A percentile compares a stretch with the other conserved stretches of the same genome.
Evolutionary conservation across 1,139 yeast species (phyloP).

Genomic region (Pichia kudriavzevii): DNA sequence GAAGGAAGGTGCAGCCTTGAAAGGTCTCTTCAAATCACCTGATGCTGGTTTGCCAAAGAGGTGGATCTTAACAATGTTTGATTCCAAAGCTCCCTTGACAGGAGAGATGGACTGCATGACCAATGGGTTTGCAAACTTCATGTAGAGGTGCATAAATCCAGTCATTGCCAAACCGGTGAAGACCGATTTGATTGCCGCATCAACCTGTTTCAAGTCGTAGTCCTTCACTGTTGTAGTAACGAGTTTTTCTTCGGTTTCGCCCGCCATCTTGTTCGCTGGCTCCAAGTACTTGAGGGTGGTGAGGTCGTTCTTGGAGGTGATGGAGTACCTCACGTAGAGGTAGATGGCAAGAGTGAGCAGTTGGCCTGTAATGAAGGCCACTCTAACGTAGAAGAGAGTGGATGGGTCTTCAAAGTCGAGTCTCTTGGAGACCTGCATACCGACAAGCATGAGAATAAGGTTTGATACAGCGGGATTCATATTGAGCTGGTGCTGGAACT

Average conservation of each 20-base stretch:
- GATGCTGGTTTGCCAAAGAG: conserved; percentile 74
- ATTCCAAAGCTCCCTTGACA: conserved; percentile 81
- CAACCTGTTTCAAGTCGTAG: conserved; percentile 84
- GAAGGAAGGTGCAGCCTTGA: conserved; percentile 73
- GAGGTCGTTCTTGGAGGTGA: conserved; percentile 74
- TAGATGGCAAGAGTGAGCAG: conserved; percentile 58
- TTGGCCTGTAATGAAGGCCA: conserved; percentile 63
- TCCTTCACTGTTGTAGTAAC: conserved; percentile 88
- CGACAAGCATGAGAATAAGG: conserved; percentile 84
- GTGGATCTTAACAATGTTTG: conserved; percentile 89
- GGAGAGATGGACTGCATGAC: conserved; percentile 92
- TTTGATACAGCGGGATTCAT: conserved; percentile 88
- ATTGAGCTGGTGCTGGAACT: background rate
- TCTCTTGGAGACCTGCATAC: conserved; percentile 93
- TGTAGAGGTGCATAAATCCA: conserved; percentile 96
- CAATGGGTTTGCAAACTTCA: conserved; percentile 97
- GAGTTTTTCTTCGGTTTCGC: conserved; percentile 66
- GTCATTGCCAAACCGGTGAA: conserved; percentile 94
- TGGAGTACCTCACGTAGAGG: conserved; percentile 52
- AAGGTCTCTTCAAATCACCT: conserved; percentile 96
- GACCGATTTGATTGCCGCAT: conserved; percentile 69
- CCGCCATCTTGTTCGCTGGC: conserved; percentile 75
- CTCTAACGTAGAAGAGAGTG: conserved; percentile 70
- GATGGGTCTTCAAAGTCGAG: conserved; percentile 84
- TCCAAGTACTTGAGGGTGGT: conserved; percentile 88